Evolutionary conservation across 345 rosid genomes (phyloP).

Genomic region (Populus tremula): DNA sequence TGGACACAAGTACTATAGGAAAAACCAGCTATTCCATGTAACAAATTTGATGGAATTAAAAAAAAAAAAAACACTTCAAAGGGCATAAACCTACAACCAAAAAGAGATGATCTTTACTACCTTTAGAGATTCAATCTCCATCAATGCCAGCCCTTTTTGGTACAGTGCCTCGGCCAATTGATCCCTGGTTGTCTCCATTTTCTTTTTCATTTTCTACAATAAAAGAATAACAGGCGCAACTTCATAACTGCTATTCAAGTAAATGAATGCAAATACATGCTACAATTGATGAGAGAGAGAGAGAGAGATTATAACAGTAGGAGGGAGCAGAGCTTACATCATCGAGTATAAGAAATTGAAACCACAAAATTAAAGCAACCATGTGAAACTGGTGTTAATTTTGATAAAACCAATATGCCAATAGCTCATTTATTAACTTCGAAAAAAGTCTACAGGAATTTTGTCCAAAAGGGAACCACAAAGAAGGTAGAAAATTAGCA

Average conservation of each 20-base stretch:
- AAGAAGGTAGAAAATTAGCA: not conserved
- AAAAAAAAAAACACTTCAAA: not conserved
- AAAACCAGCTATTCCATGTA: constrained; percentile 1
- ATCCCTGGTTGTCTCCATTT: constrained; percentile 82
- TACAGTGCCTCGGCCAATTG: constrained; percentile 80
- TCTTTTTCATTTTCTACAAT: constrained; percentile 55
- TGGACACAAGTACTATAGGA: not conserved
- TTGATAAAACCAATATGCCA: not conserved
- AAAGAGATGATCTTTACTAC: constrained; percentile 23
- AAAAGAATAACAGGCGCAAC: constrained; percentile 5
- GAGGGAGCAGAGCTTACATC: not conserved
- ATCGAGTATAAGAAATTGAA: not conserved
- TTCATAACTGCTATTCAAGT: not conserved
- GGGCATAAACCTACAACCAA: not conserved
- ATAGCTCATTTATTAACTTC: not conserved
- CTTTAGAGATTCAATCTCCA: constrained; percentile 60
- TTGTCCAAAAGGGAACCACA: not conserved
- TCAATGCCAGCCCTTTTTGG: constrained; percentile 80
- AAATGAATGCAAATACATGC: not conserved
- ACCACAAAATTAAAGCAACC: not conserved
- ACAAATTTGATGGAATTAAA: not conserved
- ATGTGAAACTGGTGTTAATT: not conserved
- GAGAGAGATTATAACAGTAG: not conserved
- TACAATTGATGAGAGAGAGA: not conserved
- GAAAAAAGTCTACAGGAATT: not conserved